A percentile compares a stretch with the other conserved stretches of the same genome.
These are phyloP conservation scores for rapeseed (Brassica napus) DNA, from an alignment of 345 rosid species.

Conservation along the genomic window Da-Ae NC_063442.1:25526001-25526500, in stretches of 20 bases:
- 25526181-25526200: neutral
- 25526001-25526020: neutral
- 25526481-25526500: no score
- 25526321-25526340: neutral
- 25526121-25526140: neutral
- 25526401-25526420: no score
- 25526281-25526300: neutral
- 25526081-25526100: neutral
- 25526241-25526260: neutral
- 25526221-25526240: neutral
- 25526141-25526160: neutral
- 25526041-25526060: neutral
- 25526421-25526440: no score
- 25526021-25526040: neutral
- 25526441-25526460: no score
- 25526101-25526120: neutral
- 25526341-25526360: neutral
- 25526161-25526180: neutral
- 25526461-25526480: no score
- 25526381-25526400: no score
- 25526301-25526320: no score
- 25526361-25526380: neutral
- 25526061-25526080: neutral
- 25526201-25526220: neutral
- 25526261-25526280: neutral